Base-by-base conservation (phyloP, 805 yeast species). In the Yueomyces sp. region DNA sequence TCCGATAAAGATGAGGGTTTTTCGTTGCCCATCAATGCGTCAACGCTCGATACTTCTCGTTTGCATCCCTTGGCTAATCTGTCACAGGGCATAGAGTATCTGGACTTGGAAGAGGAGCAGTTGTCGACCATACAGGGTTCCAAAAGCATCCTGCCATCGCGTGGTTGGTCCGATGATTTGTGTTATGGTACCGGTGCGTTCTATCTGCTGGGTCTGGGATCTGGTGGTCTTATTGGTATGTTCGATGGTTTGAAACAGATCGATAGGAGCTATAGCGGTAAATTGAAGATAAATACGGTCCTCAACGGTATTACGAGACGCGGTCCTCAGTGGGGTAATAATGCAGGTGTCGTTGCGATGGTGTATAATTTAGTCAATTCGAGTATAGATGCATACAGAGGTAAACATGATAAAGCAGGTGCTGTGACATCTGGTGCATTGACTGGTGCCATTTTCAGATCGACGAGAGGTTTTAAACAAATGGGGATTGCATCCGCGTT, bases 141-240 rank as follows among this genome's bases (percentile, higher is more conserved):
- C 2, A 86, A 85, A 58, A 94, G 96, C 46, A 62, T 90, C 46
- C 74, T 92, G 49, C 96, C 98, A 29, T 83, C 94, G n/a, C 80
- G 96, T 68, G 95, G 94, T 54, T 92, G 96, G 94, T 76, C 87
- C 12, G 98, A 92, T 63, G 97, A 92, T 67, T 73, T 92, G 51
- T 87, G 96, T 74, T 92, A 92, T 65, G 98, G 98, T 53, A 83
- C 97, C 8, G 98, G 98, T 65, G 79, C 95, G 5, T 86, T 87
- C 42, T 92, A 92, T 61, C 72, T 92, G 52, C 53, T 83, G 32
- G 94, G 95, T 38, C 72, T 92, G 51, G 94, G 94, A 34, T 47
- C 77, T 39, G 98, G 98, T 65, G 98, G 98, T 47, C 66, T 79
- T 11, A 81, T 78, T 56, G 98, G 98, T 47, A 67, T 88, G 48